Percentiles rank a stretch among this genome's conserved stretches.
Evolutionary conservation across 129 eudicot genomes (phyloP).

Genomic region (Sambucus nigra): DNA sequence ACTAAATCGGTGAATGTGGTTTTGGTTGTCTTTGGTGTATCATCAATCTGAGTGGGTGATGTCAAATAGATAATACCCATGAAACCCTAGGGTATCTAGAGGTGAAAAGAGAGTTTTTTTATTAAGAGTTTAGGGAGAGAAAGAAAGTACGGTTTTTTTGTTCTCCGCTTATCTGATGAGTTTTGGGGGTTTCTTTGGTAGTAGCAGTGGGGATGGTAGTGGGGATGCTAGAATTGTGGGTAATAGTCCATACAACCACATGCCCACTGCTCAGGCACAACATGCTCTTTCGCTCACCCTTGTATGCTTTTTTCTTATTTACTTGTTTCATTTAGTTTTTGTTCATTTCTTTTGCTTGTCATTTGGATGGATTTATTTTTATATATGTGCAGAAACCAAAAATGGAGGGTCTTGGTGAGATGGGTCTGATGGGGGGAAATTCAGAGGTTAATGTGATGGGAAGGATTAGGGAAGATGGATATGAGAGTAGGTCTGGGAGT

Average conservation of each 20-base stretch:
- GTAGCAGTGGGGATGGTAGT: conserved; percentile 27
- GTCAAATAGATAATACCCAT: conserved; percentile 19
- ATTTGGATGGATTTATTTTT: background rate
- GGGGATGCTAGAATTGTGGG: conserved; percentile 52
- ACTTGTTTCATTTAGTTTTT: background rate
- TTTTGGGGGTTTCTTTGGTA: conserved; percentile 54
- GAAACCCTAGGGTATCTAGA: background rate
- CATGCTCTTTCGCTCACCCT: conserved; percentile 49
- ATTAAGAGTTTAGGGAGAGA: background rate
- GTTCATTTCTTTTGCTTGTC: background rate
- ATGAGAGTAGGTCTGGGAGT: conserved; percentile 64
- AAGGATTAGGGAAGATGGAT: conserved; percentile 51
- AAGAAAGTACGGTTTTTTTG: background rate
- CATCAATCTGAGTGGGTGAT: background rate
- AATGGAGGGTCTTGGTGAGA: conserved; percentile 62
- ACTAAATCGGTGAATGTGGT: conserved; percentile 18
- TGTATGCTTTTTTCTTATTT: conserved; percentile 25
- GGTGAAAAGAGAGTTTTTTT: conserved; percentile 5
- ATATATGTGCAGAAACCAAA: conserved; percentile 39
- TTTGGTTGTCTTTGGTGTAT: background rate
- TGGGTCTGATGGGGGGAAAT: conserved; percentile 46
- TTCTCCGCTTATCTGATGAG: conserved; percentile 27
- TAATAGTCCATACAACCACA: conserved; percentile 28
- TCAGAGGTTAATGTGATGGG: conserved; percentile 28
- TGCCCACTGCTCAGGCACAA: conserved; percentile 42